Evolutionary conservation across 305 asterid species (phyloP), one percentile per base, ranked within the genome.

Genomic region (Solanum aculeatissimum): DNA sequence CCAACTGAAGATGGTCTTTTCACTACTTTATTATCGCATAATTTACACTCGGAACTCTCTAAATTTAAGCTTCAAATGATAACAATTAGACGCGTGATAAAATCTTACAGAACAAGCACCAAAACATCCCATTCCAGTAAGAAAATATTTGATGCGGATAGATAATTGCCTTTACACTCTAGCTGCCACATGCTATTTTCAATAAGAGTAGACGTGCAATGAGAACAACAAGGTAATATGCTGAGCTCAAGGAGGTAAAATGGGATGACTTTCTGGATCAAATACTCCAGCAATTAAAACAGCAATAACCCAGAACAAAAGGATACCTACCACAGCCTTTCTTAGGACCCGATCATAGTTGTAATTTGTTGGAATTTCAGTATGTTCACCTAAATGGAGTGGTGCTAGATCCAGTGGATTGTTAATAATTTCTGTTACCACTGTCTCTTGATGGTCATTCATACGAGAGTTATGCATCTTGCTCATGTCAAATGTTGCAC

Each of bases 271-370:
- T 86, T 89, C 93, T 11, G 93, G 94, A 86, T 92, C 90, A 80
- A 83, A 87, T 7, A 93, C 35, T 69, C 96, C 98, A 66, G 92
- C 93, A 27, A 94, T 55, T 19, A 94, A 90, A 43, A 93, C 94
- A 40, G 90, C 74, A 86, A 95, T 81, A 72, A 89, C 96, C 93
- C 93, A 92, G 86, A 97, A 49, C 19, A 97, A 91, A 85, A 97
- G 93, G 75, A 93, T 80, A 80, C 95, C 94, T 58, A 97, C 69
- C 43, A 94, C 91, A 60, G 93, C 95, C 74, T 90, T 65, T 60
- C 97, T 88, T 66, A 97, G 43, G 38, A 86, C 83, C 82, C 72
- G 93, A 40, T 89, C 90, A 83, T 89, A 85, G 81, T 70, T 16
- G 47, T 75, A 54, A 78, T 85, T 92, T 83, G 81, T 60, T 25